A percentile compares a stretch with the other conserved stretches of the same genome.
phyloP scores from a whole-genome alignment of 2,329 filamentous ascomycete species.

The Fusarium begoniae region DNA sequence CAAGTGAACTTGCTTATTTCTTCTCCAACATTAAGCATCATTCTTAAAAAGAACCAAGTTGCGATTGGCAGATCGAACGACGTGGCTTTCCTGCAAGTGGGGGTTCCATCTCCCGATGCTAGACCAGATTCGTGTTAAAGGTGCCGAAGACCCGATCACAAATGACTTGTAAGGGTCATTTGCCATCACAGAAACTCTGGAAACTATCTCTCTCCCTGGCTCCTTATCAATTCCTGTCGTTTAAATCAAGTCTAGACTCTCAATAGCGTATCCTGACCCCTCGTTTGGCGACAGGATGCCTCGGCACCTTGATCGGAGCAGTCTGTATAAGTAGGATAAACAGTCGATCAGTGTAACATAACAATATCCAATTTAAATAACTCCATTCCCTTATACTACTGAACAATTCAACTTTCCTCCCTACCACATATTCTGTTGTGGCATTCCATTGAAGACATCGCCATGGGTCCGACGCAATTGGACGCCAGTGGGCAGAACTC shows the following conservation, averaged over 20 bases:
- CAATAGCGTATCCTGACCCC: neutral
- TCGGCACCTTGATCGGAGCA: neutral
- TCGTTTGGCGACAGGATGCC: neutral
- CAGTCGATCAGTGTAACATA: neutral
- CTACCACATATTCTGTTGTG: too few relatives aligned
- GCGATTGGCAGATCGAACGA: neutral
- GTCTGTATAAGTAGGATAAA: neutral
- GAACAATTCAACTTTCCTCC: neutral
- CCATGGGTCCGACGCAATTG: neutral
- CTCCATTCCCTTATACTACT: too few relatives aligned
- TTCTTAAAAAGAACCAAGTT: neutral
- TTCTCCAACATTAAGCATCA: neutral
- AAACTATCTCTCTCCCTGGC: neutral
- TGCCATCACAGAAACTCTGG: neutral
- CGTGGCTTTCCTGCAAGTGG: neutral
- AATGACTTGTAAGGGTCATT: neutral
- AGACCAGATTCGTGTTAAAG: neutral
- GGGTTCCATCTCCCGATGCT: neutral
- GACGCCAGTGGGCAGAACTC: neutral
- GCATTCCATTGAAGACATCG: neutral
- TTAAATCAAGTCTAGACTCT: neutral
- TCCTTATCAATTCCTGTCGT: neutral
- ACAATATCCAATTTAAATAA: rapidly evolving
- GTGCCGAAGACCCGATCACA: neutral
- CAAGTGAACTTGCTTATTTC: rapidly evolving